Evolutionary conservation across 2,329 filamentous ascomycete species (phyloP), one percentile per base, ranked within the genome.

Genomic region (Sporothrix pallida): DNA sequence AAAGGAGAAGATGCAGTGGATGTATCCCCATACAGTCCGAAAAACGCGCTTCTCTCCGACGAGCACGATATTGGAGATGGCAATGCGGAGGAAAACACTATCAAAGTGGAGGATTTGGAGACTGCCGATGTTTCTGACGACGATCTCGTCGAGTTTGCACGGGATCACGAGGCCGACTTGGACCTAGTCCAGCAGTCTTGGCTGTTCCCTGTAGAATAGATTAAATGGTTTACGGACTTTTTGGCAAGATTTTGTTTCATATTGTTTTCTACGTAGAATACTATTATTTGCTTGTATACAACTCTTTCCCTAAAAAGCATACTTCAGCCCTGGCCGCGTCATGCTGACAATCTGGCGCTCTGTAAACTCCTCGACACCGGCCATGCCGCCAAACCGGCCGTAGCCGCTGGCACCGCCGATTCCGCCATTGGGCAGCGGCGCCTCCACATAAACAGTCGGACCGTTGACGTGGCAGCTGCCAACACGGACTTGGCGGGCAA

Each of bases 401-500:
- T 82, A 85, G 5, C 83, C 83, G 68, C 82, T 84, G 70, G 81
- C 82, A 3, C 81, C 81, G 72, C 83, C 83, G 3, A 79, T 81
- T 12, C 83, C 83, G 17, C 83, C 83, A 73, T 84, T 83, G 0
- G 83, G 82, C 54, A 84, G 76, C n/a, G 81, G 79, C 13, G 79
- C 76, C 76, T 85, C 83, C n/a, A 84, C 82, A 74, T 84, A 83
- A 7, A 84, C 79, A 1, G 83, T 83, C 77, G 83, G 83, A 70
- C 81, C 81, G 71, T 85, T 85, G 74, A 85, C 80, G 73, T 84
- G 83, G 42, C 83, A 83, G 52, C 81, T 82, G 13, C 91, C 91
- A 20, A 84, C 85, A 74, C 92, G 84, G 68, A 89, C 85, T 74
- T 83, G 81, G 76, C 82, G 85, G 3, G 87, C 86, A 44, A 90